A percentile compares a stretch with the other conserved stretches of the same genome.
phyloP scores from a whole-genome alignment of 1,284 basidiomycete genomes.

The Waitea zeae region DNA sequence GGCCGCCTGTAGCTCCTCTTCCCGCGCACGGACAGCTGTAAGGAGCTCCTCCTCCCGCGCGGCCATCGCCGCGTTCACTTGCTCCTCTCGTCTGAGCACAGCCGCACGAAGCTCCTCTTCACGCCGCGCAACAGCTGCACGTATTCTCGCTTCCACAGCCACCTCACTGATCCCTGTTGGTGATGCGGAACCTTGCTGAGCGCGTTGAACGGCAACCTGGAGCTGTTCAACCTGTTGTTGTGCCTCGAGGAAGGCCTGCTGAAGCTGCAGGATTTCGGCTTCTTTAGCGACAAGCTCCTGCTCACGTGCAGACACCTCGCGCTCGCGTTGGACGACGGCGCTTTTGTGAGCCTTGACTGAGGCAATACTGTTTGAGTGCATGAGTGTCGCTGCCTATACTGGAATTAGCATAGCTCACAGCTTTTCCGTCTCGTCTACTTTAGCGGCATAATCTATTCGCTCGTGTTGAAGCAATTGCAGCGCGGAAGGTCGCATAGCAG shows the following conservation, averaged over 20 bases:
- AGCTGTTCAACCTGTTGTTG: conserved; percentile 29
- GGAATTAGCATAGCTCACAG: too few species aligned
- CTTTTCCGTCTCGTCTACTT: conserved; percentile 62
- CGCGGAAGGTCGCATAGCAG: conserved; percentile 70
- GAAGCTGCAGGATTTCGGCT: conserved; percentile 12
- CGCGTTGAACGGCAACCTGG: conserved; percentile 12
- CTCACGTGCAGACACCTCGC: conserved; percentile 49
- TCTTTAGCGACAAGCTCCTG: conserved; percentile 35
- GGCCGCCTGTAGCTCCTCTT: conserved; percentile 26
- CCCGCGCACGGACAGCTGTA: conserved; percentile 26
- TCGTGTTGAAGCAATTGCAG: conserved; percentile 65
- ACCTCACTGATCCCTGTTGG: background rate
- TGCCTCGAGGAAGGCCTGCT: conserved; percentile 26
- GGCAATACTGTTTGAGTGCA: conserved; percentile 40
- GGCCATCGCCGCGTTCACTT: conserved; percentile 52
- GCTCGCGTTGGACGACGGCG: conserved; percentile 32
- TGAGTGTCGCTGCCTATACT: too few species aligned
- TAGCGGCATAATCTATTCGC: conserved; percentile 52
- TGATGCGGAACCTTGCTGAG: too few species aligned
- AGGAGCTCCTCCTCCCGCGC: conserved; percentile 52
- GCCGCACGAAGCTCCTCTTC: conserved; percentile 54
- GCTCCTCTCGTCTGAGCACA: conserved; percentile 49
- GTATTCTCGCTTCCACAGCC: conserved; percentile 32
- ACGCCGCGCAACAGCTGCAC: conserved; percentile 39
- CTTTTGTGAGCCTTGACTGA: conserved; percentile 45